Evolutionary conservation across 306 rosid genomes (phyloP), one percentile per base, ranked within the genome.

Genomic region (Delonix regia): DNA sequence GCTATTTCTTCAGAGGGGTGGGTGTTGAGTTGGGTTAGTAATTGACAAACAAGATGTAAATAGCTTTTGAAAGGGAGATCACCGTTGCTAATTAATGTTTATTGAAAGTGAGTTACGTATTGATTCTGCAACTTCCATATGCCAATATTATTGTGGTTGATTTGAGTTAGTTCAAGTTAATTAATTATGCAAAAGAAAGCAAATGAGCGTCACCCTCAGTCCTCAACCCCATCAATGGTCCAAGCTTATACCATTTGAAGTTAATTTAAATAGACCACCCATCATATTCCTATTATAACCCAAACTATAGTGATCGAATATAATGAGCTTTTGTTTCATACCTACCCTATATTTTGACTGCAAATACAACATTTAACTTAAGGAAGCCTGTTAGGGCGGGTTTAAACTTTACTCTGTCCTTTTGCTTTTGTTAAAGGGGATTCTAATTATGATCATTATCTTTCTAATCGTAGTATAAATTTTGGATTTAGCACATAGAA

Each of bases 121-220:
- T 38, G 55, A 27, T 30, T 51, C 61, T 56, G 84, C 82, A 84
- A 84, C 79, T 75, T 73, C 38, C 56, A 16, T 57, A 7, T 47
- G 79, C 79, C 81, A 64, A 7, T 19, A 8, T 71, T 69, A 8
- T 71, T 69, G 71, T 11, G 18, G 56, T 74, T 60, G 9, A 41
- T 75, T 55, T 75, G 36, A 66, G 15, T 41, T 39, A 38, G 42
- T 28, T 56, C 41, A 11, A 8, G 22, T 13, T 68, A 51, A 78
- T 55, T 55, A 34, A 34, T 64, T 45, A 45, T 22, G 42, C 60
- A 11, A 16, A 41, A 9, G 47, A 68, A 75, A 75, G 51, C 38
- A 36, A 64, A 64, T 18, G 25, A 18, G 42, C 22, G n/a, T 62
- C 45, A 14, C 36, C 12, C n/a, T n/a, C n/a, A n/a, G n/a, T 1